A percentile compares a stretch with the other conserved stretches of the same genome.
phyloP scores from a whole-genome alignment of 1,284 basidiomycete genomes.

The Sanghuangporus weigelae region DNA sequence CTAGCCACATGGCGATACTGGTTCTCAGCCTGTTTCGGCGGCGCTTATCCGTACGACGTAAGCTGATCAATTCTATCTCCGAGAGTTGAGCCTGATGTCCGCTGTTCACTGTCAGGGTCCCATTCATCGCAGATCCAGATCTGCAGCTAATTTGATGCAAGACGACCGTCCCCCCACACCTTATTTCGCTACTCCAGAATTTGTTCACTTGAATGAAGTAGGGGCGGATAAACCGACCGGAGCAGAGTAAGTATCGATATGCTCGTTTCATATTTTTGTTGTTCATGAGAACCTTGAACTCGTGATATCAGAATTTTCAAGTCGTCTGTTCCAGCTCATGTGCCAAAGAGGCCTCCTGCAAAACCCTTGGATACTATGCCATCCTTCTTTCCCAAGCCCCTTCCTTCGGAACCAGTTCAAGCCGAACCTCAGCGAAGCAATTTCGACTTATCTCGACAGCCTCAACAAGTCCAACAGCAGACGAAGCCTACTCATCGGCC shows the following conservation, averaged over 20 bases:
- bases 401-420: background rate
- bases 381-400: conserved; percentile 8
- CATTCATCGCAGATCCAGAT: conserved; percentile 1
- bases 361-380: conserved; percentile 1
- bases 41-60: background rate
- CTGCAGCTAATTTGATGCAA: conserved; percentile 1
- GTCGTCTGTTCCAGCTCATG: conserved; percentile 3
- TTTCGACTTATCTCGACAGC: background rate
- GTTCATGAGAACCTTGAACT: background rate
- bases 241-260: conserved; percentile 1
- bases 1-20: conserved; percentile 11
- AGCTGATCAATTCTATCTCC: background rate
- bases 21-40: background rate
- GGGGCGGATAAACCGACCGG: background rate
- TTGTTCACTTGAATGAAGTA: conserved; percentile 6
- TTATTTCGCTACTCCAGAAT: conserved; percentile 6
- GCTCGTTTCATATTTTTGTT: background rate
- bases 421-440: conserved; percentile 1
- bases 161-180: conserved; percentile 7
- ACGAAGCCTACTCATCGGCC: background rate
- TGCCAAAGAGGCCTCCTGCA: background rate
- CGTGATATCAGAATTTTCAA: conserved; percentile 2
- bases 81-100: background rate
- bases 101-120: background rate
- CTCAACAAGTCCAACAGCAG: background rate